phyloP scores from a whole-genome alignment of 1,284 basidiomycete genomes.

The Wallemia ichthyophaga region DNA sequence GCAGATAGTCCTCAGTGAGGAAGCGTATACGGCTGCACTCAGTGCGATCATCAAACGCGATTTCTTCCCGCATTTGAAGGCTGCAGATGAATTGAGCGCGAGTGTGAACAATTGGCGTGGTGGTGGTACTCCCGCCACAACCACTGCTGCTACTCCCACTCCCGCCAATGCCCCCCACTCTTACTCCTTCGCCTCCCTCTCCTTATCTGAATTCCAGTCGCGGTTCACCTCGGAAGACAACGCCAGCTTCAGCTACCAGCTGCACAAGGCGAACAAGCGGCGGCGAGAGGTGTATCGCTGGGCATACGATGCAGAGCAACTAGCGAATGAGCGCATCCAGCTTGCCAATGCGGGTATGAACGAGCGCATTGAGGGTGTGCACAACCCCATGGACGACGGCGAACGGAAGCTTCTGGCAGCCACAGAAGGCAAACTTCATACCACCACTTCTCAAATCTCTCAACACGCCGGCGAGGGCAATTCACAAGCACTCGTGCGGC shows the following conservation, averaged over 20 bases:
- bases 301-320: constrained; percentile 67
- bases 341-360: too few relatives aligned
- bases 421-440: too few relatives aligned
- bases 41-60: constrained; percentile 81
- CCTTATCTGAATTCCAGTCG: constrained; percentile 57
- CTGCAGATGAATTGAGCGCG: constrained; percentile 29
- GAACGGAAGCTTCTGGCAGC: neutral
- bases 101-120: constrained; percentile 1
- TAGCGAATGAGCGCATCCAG: constrained; percentile 28
- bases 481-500: neutral
- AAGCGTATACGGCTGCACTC: constrained; percentile 75
- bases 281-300: constrained; percentile 49
- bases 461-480: neutral
- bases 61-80: constrained; percentile 74
- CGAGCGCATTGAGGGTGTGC: too few relatives aligned
- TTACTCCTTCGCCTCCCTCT: constrained; percentile 25
- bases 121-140: too few relatives aligned
- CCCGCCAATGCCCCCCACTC: too few relatives aligned
- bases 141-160: too few relatives aligned
- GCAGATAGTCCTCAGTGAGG: constrained; percentile 24
- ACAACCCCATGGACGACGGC: neutral
- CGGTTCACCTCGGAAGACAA: constrained; percentile 84
- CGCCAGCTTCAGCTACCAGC: constrained; percentile 63
- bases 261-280: constrained; percentile 54
- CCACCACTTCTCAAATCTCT: too few relatives aligned